phyloP scores from a whole-genome alignment of 768 basidiomycete species.

The Tylopilus balloui region DNA sequence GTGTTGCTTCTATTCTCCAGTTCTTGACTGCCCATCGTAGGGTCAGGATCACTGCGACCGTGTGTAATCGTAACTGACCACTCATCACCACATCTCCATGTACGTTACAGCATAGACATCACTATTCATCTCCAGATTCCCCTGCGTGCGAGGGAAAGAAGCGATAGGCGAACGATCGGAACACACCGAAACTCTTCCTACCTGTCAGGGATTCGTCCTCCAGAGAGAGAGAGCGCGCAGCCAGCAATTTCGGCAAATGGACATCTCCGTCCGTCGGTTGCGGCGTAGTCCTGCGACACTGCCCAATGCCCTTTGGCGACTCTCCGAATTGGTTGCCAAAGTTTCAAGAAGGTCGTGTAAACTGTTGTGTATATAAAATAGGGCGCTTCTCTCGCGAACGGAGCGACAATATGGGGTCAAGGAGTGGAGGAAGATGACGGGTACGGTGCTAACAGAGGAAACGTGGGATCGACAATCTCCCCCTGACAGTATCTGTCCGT shows the following conservation, averaged over 20 bases:
- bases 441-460: no score
- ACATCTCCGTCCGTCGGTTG: conserved; percentile 5
- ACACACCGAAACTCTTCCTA: background rate
- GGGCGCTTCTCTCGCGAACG: background rate
- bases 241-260: conserved; percentile 1
- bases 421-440: background rate
- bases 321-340: conserved; percentile 8
- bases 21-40: conserved; percentile 4
- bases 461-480: background rate
- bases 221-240: background rate
- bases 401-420: background rate
- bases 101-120: conserved; percentile 12
- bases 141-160: background rate
- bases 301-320: background rate
- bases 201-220: background rate
- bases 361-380: background rate
- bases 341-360: background rate
- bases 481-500: no score
- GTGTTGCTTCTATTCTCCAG: background rate
- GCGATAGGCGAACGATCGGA: conserved; percentile 1
- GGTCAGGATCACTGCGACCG: conserved; percentile 18
- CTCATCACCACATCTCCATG: conserved; percentile 12
- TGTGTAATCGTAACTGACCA: conserved; percentile 5
- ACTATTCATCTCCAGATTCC: conserved; percentile 4
- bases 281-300: background rate